These are phyloP conservation scores for Bipolaris gigantea DNA, from an alignment of 2,329 filamentous ascomycete species.

Conservation along the genomic window DNA sequence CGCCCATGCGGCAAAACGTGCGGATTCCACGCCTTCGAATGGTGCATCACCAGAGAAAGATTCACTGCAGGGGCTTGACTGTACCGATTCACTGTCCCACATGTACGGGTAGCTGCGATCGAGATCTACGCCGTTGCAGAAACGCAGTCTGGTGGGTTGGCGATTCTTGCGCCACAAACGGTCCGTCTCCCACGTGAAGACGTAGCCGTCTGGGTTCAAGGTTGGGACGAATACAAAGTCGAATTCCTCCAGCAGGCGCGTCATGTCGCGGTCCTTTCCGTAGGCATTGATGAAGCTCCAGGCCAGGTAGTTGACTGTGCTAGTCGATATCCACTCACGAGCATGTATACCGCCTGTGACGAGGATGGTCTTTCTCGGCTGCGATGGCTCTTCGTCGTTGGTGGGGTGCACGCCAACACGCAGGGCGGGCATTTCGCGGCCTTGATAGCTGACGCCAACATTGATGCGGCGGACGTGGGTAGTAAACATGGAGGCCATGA, in stretches of 20 bases:
- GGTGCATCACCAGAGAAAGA: slow-evolving; percentile 81
- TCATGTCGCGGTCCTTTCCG: slow-evolving; percentile 70
- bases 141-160: slow-evolving; percentile 77
- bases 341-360: slow-evolving; percentile 88
- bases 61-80: slow-evolving; percentile 83
- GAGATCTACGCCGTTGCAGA: slow-evolving; percentile 86
- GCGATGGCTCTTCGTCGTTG: slow-evolving; percentile 50
- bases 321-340: slow-evolving; percentile 93
- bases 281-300: slow-evolving; percentile 86
- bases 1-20: slow-evolving; percentile 77
- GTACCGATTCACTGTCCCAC: slow-evolving; percentile 70
- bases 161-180: slow-evolving; percentile 94
- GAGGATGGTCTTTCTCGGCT: slow-evolving; percentile 72
- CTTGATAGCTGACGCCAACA: slow-evolving; percentile 86
- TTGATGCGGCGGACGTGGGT: slow-evolving; percentile 72
- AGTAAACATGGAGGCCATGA: slow-evolving; percentile 88
- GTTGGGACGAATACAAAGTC: slow-evolving; percentile 89
- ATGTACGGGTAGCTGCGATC: slow-evolving; percentile 84
- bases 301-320: slow-evolving; percentile 86
- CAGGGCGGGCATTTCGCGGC: slow-evolving; percentile 80
- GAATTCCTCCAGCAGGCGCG: slow-evolving; percentile 77
- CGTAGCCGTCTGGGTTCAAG: slow-evolving; percentile 90
- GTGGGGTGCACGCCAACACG: slow-evolving; percentile 68
- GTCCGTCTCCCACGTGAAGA: slow-evolving; percentile 90
- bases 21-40: slow-evolving; percentile 81